Base-by-base conservation (phyloP, 2,329 filamentous ascomycete species). In the Colletotrichum sp. region DNA sequence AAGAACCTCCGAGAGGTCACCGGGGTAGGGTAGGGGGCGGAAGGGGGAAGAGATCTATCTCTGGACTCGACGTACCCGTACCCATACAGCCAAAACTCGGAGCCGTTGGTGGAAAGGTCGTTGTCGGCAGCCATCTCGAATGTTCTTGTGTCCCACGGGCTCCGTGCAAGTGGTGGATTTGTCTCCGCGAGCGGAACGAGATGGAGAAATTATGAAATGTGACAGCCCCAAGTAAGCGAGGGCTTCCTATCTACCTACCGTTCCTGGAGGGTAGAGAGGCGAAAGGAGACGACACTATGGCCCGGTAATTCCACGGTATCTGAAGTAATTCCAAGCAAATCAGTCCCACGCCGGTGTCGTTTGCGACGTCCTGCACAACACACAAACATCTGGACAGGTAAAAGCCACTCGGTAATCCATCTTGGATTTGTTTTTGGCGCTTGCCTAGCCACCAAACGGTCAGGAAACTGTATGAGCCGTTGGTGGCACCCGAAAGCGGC, bases 61-160 rank as follows among this genome's bases (percentile, higher is more conserved):
- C 5, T 39, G 21, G 26, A 65, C 39, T 65, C 21, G 60, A 87
- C 89, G 79, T 88, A 98, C 96, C 96, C 97, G 83, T 99, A 99
- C 77, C 97, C 97, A 85, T 98, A 99, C 62, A 99, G 89, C 97
- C 97, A 99, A 81, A 99, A 96, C 82, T 98, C 95, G 44, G 91
- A 88, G 78, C 80, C 80, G 81, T 82, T 82, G 80, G 80, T 79
- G 60, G 81, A 76, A 63, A 83, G 73, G 9, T 80, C 78, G 30
- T 82, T 80, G 69, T 82, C 81, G 70, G 83, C 81, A 69, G 83
- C 85, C 87, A 91, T 84, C 82, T 26, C 59, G 59, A 28, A 34
- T 15, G n/a, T 30, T 49, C 24, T 21, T 36, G 12, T n/a, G 30
- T 63, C n/a, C 32, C 26, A 36, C 44, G n/a, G n/a, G n/a, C 6